These are phyloP conservation scores for Talaromyces stipitatus DNA, from an alignment of 495 filamentous ascomycete genomes.

Conservation along the genomic window DNA sequence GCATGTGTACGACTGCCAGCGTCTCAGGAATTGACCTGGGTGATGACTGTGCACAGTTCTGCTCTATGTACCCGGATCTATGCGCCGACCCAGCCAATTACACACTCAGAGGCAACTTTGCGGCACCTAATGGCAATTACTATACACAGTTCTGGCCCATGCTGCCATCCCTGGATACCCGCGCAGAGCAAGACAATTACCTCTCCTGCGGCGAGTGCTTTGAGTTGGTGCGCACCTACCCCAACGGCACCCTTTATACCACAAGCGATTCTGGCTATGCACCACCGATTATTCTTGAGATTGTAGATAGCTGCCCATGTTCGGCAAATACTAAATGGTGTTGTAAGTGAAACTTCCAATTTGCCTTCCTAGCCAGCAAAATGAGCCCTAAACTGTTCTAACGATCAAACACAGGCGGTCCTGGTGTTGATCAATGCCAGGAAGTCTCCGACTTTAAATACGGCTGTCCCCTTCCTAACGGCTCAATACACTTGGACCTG, in stretches of 20 bases:
- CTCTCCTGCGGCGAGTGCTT: conserved; percentile 3
- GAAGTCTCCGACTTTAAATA: neutral
- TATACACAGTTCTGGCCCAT: conserved; percentile 4
- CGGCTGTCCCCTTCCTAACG: neutral
- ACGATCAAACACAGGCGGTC: neutral
- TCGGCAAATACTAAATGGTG: conserved; percentile 1
- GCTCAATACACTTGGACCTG: neutral
- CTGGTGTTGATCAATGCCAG: conserved; percentile 1
- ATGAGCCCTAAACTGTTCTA: neutral
- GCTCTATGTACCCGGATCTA: neutral
- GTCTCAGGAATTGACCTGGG: conserved; percentile 3
- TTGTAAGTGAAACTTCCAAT: neutral
- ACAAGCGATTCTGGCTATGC: neutral
- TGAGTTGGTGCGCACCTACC: neutral
- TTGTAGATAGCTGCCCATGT: conserved; percentile 2
- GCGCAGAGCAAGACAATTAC: neutral
- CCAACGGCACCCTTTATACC: neutral
- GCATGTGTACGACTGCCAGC: conserved; percentile 1
- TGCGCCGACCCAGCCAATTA: neutral
- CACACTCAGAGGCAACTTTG: neutral
- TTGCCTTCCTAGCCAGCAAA: no score
- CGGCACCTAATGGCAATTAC: neutral
- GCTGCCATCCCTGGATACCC: neutral
- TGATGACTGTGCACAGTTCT: neutral
- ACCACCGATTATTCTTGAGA: neutral